Percentiles rank a stretch among this genome's conserved stretches.
phyloP scores from a whole-genome alignment of 257 asterid species.

The Solanum chiquidenum region DNA sequence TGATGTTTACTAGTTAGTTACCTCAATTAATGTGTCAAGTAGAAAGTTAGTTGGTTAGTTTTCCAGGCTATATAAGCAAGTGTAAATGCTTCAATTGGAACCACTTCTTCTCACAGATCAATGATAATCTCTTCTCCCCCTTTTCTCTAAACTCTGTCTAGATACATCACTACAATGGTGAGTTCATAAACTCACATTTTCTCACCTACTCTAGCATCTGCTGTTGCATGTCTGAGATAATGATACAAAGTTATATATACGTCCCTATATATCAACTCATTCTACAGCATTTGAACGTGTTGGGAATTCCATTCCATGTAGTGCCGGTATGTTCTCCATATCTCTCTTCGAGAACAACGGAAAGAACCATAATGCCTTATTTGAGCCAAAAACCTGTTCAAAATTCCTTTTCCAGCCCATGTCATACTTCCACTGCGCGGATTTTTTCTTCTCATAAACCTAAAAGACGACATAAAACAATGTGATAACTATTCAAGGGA shows the following conservation, averaged over 20 bases:
- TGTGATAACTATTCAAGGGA: background rate
- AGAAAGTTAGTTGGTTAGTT: no score
- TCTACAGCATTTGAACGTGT: conserved; percentile 32
- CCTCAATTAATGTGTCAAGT: no score
- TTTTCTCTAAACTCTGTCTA: no score
- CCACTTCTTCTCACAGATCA: no score
- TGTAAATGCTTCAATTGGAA: no score
- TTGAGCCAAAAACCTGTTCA: conserved; percentile 81
- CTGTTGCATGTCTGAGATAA: background rate
- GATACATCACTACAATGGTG: no score
- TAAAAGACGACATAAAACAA: conserved; percentile 5
- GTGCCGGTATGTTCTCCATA: conserved; percentile 60
- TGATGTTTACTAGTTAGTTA: no score
- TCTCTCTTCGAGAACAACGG: conserved; percentile 65
- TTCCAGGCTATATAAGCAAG: no score
- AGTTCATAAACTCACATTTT: no score
- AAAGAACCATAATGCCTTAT: conserved; percentile 50
- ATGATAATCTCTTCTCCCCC: no score
- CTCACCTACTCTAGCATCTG: background rate
- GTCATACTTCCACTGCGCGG: conserved; percentile 56
- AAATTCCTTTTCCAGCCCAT: conserved; percentile 67
- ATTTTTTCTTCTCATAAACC: conserved; percentile 75
- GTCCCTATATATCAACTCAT: conserved; percentile 1
- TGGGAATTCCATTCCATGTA: conserved; percentile 63
- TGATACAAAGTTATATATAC: background rate